Percentiles rank a stretch among this genome's conserved stretches.
Evolutionary conservation across 805 yeast genomes (phyloP).

Genomic region (Isabelozyma pseudorhagii): DNA sequence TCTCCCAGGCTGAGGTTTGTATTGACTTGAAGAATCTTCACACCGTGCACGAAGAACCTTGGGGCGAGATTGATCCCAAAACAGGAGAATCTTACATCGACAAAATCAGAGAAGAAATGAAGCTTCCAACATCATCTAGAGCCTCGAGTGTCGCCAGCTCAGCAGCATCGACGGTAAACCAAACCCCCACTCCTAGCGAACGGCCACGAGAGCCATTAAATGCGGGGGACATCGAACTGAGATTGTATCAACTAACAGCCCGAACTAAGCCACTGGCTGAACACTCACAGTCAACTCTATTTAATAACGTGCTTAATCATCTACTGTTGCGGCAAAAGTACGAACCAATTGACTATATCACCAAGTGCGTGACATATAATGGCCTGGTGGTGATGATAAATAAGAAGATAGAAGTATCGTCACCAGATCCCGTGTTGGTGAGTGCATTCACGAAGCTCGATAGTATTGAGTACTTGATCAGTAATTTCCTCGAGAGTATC

Average conservation of each 20-base stretch:
- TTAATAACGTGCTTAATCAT: conserved; percentile 20
- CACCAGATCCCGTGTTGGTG: conserved; percentile 66
- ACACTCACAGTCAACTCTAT: conserved; percentile 7
- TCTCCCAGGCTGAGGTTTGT: conserved; percentile 61
- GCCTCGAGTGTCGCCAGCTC: conserved; percentile 1
- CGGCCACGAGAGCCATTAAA: conserved; percentile 14
- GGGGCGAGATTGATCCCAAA: conserved; percentile 51
- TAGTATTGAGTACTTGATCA: conserved; percentile 51
- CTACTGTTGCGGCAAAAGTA: conserved; percentile 26
- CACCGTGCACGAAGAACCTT: conserved; percentile 54
- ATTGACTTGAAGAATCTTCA: conserved; percentile 55
- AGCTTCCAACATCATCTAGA: conserved; percentile 18
- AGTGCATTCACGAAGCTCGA: conserved; percentile 63
- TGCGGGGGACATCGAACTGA: background rate
- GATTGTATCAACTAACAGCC: background rate
- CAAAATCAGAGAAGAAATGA: conserved; percentile 52
- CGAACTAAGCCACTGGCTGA: conserved; percentile 2
- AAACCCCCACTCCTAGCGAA: conserved; percentile 5
- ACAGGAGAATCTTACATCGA: conserved; percentile 56
- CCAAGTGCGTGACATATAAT: conserved; percentile 60
- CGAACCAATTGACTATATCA: conserved; percentile 50
- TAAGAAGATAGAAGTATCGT: conserved; percentile 56
- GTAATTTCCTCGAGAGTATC: conserved; percentile 23
- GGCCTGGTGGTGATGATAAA: conserved; percentile 58
- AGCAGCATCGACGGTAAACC: conserved; percentile 2